A percentile compares a stretch with the other conserved stretches of the same genome.
Evolutionary conservation across 1,139 yeast genomes (phyloP).

Genomic region (Candida tropicalis): DNA sequence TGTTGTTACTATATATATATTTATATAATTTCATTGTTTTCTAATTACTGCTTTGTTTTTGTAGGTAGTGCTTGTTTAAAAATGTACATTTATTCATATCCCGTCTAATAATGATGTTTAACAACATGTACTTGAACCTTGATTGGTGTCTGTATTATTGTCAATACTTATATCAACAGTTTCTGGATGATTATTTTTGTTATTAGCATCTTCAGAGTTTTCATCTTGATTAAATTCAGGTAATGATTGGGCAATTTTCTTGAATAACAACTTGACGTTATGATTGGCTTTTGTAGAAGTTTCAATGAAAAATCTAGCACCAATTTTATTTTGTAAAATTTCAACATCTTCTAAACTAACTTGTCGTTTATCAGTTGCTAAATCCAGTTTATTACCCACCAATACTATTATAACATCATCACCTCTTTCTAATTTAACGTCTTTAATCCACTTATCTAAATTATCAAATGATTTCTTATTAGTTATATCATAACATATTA

Average conservation of each 20-base stretch:
- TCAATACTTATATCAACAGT: conserved; percentile 47
- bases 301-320: conserved; percentile 82
- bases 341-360: conserved; percentile 83
- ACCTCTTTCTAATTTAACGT: conserved; percentile 76
- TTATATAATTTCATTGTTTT: no score
- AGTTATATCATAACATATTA: conserved; percentile 92
- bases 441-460: conserved; percentile 54
- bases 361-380: conserved; percentile 67
- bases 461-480: conserved; percentile 79
- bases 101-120: not conserved
- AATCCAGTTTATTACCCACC: conserved; percentile 61
- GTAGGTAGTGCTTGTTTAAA: no score
- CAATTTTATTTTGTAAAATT: conserved; percentile 51
- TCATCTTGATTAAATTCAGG: conserved; percentile 72
- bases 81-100: not conserved
- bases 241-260: conserved; percentile 85
- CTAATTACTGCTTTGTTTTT: not conserved
- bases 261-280: conserved; percentile 86
- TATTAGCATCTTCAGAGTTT: conserved; percentile 21
- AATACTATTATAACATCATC: conserved; percentile 56
- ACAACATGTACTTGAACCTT: conserved; percentile 11
- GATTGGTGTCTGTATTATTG: conserved; percentile 17
- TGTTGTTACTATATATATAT: not conserved
- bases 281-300: conserved; percentile 95
- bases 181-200: conserved; percentile 34